Evolutionary conservation across 176 grass and related monocot species (phyloP), one percentile per base, ranked within the genome.

Genomic region (Zoysia pacifica): DNA sequence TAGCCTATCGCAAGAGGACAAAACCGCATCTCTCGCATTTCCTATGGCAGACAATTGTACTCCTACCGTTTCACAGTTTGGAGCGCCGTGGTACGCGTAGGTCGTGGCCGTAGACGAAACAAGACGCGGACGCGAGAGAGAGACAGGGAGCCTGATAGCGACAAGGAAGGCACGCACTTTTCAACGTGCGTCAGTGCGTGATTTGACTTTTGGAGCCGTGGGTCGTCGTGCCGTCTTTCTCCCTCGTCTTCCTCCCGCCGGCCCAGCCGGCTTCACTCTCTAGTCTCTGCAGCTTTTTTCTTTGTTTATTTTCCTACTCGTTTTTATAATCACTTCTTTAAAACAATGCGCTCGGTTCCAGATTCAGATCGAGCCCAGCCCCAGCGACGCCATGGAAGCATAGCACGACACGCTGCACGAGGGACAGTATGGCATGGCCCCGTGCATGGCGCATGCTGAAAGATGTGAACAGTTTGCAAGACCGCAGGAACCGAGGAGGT

Each of bases 161-260:
- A 73, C 55, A 78, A 73, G 35, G 47, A 48, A 62, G 7, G 35
- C 38, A 74, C 0, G 28, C 28, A 28, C 28, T 28, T 28, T 28
- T 28, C 28, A 28, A 28, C 28, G 28, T 28, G 28, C 28, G 28
- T 28, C 28, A 28, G 28, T 28, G 28, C 28, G 28, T 28, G 28
- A 28, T 28, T 28, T 28, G 28, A 89, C 87, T 88, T 89, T 84
- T 38, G 81, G 15, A 55, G 76, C 35, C 48, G 0, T 12, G 5
- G 9, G 48, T 67, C 28, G 28, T 28, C 28, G 28, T 28, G 28
- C 28, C 28, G 77, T 46, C 38, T 45, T 48, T 47, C 11, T 38
- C 69, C 49, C 19, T 46, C 19, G 69, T 35, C 45, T 13, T 5
- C 45, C 67, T 35, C 67, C 68, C 15, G 10, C 45, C 67, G 67